Percentiles rank a stretch among this genome's conserved stretches.
phyloP scores from a whole-genome alignment of 2,329 filamentous ascomycete species.

The Rugonectria rugulosa region DNA sequence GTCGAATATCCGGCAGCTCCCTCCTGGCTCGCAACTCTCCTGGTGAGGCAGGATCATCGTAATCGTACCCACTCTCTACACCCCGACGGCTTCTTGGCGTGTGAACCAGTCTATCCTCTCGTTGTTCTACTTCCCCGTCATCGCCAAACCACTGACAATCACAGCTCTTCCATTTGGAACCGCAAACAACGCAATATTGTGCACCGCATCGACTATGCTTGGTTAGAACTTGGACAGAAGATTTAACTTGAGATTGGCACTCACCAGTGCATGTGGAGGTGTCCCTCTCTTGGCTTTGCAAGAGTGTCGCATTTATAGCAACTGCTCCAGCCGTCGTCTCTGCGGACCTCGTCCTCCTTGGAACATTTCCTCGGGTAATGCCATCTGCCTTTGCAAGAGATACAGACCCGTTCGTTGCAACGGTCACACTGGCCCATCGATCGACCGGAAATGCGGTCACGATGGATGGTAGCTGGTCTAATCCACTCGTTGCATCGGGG shows the following conservation, averaged over 20 bases:
- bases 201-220: slow-evolving; percentile 73
- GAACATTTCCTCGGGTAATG: slow-evolving; percentile 76
- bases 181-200: slow-evolving; percentile 89
- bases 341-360: slow-evolving; percentile 71
- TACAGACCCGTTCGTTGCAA: slow-evolving; percentile 80
- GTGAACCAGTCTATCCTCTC: slow-evolving; percentile 61
- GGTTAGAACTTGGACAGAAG: slow-evolving; percentile 21
- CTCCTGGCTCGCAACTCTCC: slow-evolving; percentile 38
- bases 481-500: slow-evolving; percentile 82
- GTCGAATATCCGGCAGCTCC: slow-evolving; percentile 34
- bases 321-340: slow-evolving; percentile 74
- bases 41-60: slow-evolving; percentile 37
- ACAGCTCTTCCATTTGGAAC: slow-evolving; percentile 81
- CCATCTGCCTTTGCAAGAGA: slow-evolving; percentile 75
- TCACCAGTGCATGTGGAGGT: slow-evolving; percentile 89
- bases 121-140: slow-evolving; percentile 61
- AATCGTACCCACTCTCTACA: slow-evolving; percentile 29
- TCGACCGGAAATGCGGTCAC: slow-evolving; percentile 62
- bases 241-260: slow-evolving; percentile 34
- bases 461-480: slow-evolving; percentile 72
- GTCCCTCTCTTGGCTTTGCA: slow-evolving; percentile 83
- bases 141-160: slow-evolving; percentile 83
- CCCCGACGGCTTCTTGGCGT: slow-evolving; percentile 42
- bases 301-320: slow-evolving; percentile 77
- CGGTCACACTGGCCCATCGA: slow-evolving; percentile 74